Percentiles rank a stretch among this genome's conserved stretches.
These are phyloP conservation scores for Leptographium radiaticola DNA, from an alignment of 2,329 filamentous ascomycete species.

Conservation along the genomic window DNA sequence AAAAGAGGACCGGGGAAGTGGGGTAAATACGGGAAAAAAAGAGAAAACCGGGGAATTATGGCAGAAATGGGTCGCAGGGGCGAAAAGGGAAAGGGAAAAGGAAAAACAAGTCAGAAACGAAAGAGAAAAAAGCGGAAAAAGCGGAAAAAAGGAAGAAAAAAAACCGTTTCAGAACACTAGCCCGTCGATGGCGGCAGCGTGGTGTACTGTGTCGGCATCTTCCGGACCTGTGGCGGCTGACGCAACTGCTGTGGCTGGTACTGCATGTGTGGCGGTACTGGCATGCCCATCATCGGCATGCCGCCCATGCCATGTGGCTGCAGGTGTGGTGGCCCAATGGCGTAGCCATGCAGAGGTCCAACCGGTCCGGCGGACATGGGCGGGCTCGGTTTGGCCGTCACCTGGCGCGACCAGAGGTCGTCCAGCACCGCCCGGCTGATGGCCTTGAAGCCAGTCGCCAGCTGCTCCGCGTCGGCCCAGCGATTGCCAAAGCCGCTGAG, in stretches of 20 bases:
- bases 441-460: conserved; percentile 40
- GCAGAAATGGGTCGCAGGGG: too few relatives aligned
- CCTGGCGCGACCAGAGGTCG: conserved; percentile 26
- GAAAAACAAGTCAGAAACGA: background rate
- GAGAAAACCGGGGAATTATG: too few relatives aligned
- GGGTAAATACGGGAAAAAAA: too few relatives aligned
- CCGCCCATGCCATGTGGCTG: background rate
- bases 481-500: conserved; percentile 43
- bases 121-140: background rate
- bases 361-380: too few relatives aligned
- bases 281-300: background rate
- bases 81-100: too few relatives aligned
- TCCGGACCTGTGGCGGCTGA: conserved; percentile 1
- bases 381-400: conserved; percentile 2
- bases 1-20: too few relatives aligned
- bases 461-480: conserved; percentile 42
- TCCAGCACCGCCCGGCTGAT: conserved; percentile 32
- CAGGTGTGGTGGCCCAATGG: too few relatives aligned
- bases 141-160: background rate
- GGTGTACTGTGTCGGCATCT: background rate
- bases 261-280: conserved; percentile 1
- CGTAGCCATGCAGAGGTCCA: too few relatives aligned
- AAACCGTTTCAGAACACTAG: too few relatives aligned
- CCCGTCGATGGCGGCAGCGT: background rate
- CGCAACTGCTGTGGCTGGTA: conserved; percentile 5